Evolutionary conservation across 1,284 basidiomycete species (phyloP).

Genomic region (Puccinia novopanici): DNA sequence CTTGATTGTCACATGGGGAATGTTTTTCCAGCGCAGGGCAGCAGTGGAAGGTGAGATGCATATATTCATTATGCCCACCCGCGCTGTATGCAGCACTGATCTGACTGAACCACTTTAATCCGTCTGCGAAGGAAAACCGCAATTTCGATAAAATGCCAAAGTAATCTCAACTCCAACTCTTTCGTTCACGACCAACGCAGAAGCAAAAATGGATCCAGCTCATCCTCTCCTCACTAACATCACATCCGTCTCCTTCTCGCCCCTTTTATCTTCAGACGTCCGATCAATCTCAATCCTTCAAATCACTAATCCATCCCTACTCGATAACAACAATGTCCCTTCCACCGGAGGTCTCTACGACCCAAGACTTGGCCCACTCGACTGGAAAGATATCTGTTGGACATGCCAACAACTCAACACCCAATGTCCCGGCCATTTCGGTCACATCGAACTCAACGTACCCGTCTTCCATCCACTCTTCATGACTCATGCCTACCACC

Average conservation of each 20-base stretch:
- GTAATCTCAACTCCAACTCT: too few relatives aligned
- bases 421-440: constrained; percentile 96
- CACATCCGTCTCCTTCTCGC: constrained; percentile 86
- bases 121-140: too few relatives aligned
- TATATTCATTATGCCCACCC: too few relatives aligned
- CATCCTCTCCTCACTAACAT: constrained; percentile 83
- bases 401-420: constrained; percentile 90
- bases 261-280: constrained; percentile 87
- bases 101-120: too few relatives aligned
- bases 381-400: constrained; percentile 81
- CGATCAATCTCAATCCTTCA: constrained; percentile 93
- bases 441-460: constrained; percentile 94
- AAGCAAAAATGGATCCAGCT: constrained; percentile 79
- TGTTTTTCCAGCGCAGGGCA: too few relatives aligned
- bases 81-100: too few relatives aligned
- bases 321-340: constrained; percentile 91
- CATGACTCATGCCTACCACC: constrained; percentile 85
- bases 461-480: constrained; percentile 97
- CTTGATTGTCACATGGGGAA: too few relatives aligned
- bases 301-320: constrained; percentile 86
- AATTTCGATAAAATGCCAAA: too few relatives aligned
- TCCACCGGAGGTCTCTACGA: constrained; percentile 93
- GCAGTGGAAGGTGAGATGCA: too few relatives aligned
- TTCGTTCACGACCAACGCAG: not conserved
- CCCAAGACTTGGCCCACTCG: constrained; percentile 87